Conservation (phyloP, 768 basidiomycete species). For the Suillus spraguei region DNA sequence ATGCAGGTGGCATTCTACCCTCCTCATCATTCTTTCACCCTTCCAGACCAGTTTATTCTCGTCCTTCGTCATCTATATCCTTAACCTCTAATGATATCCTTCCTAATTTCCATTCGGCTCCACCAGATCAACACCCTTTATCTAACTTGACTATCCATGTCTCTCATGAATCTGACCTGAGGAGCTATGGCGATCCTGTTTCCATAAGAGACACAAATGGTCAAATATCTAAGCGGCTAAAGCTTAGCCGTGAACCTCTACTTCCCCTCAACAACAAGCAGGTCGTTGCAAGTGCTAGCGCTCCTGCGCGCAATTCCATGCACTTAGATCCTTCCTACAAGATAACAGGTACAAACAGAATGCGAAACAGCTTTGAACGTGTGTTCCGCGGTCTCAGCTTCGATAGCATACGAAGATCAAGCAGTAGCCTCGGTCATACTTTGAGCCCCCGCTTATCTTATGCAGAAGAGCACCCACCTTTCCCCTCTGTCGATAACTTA, state of each 20-base stretch:
- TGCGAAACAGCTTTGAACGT: slow-evolving; percentile 65
- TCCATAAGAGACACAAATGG: slow-evolving; percentile 28
- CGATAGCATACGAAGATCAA: slow-evolving; percentile 46
- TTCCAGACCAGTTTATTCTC: slow-evolving; percentile 57
- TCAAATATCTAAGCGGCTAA: slow-evolving; percentile 44
- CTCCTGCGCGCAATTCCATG: slow-evolving; percentile 28
- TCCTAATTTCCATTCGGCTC: slow-evolving; percentile 27
- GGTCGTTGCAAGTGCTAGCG: slow-evolving; percentile 7
- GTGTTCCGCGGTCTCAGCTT: slow-evolving; percentile 55
- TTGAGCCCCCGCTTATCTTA: slow-evolving; percentile 17
- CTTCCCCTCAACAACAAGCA: slow-evolving; percentile 46
- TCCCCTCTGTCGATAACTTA: slow-evolving; percentile 13
- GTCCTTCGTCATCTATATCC: slow-evolving; percentile 38
- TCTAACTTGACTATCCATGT: slow-evolving; percentile 39
- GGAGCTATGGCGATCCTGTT: slow-evolving; percentile 24
- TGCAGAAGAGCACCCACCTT: slow-evolving; percentile 16
- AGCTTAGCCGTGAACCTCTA: slow-evolving; percentile 74
- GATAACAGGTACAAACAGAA: slow-evolving; percentile 26
- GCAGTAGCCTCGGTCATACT: slow-evolving; percentile 17
- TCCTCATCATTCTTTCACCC: slow-evolving; percentile 81
- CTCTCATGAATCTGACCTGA: slow-evolving; percentile 45
- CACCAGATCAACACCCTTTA: slow-evolving; percentile 41
- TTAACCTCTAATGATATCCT: slow-evolving; percentile 36
- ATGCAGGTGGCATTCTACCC: slow-evolving; percentile 76
- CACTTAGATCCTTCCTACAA: slow-evolving; percentile 14